These are phyloP conservation scores for Candida gigantensis DNA, from an alignment of 1,139 yeast genomes.

Conservation along the genomic window DNA sequence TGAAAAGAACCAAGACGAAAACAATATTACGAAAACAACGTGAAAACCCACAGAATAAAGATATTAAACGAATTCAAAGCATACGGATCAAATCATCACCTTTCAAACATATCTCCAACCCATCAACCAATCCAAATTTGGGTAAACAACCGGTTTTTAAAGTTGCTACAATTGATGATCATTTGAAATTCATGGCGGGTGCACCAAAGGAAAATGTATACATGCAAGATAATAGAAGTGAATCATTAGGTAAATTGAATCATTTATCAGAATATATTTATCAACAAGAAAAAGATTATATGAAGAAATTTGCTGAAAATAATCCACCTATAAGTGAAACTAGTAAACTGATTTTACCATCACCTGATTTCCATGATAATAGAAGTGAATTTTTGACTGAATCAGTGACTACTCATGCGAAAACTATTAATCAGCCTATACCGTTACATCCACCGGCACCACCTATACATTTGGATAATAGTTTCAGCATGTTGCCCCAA, in stretches of 20 bases:
- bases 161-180: constrained; percentile 25
- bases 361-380: constrained; percentile 8
- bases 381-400: constrained; percentile 7
- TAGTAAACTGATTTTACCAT: constrained; percentile 7
- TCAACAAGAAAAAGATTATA: constrained; percentile 24
- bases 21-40: constrained; percentile 20
- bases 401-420: constrained; percentile 5
- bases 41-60: constrained; percentile 20
- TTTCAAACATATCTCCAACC: constrained; percentile 11
- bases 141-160: constrained; percentile 19
- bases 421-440: not conserved
- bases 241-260: constrained; percentile 18
- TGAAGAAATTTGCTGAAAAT: constrained; percentile 1
- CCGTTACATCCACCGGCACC: constrained; percentile 18
- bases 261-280: constrained; percentile 32
- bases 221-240: constrained; percentile 11
- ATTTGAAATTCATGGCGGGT: constrained; percentile 31
- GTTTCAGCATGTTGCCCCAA: too few species aligned
- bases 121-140: constrained; percentile 27
- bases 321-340: not conserved
- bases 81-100: not conserved
- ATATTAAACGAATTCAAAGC: constrained; percentile 12
- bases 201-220: constrained; percentile 23
- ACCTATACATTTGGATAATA: constrained; percentile 25
- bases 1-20: constrained; percentile 15